Base-by-base conservation (phyloP, 192 early-diverging fungal genomes). In the Backusella tuberculispora region DNA sequence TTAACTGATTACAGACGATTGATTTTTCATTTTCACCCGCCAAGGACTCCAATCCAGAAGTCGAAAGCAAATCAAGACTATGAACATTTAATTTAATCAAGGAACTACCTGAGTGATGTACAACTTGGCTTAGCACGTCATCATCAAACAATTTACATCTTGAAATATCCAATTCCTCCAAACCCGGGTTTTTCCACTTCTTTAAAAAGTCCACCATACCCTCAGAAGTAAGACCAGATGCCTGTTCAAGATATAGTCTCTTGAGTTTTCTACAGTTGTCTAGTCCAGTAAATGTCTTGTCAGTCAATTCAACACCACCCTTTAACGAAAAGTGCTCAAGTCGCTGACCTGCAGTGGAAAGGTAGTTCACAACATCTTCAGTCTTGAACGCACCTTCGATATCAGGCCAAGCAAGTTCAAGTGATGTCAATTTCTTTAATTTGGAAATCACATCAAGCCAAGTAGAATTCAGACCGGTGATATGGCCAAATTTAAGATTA, bases 131-230 rank as follows among this genome's bases (percentile, higher is more conserved):
- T 9, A 95, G 72, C 0, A 85, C 87, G 6, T 74, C 81, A 74
- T 95, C 93, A 1, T 85, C 88, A 53, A 95, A 77, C 76, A 83
- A 76, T 45, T 88, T 83, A 81, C 93, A 92, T 29, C 92, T 91
- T 12, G 73, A 74, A 5, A 97, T 77, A 29, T 86, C 83, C 6
- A 97, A 34, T 15, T 84, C 76, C 3, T 29, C 80, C 17, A 95
- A 80, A 29, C 83, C 83, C 2, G 48, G 60, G 34, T 34, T 69
- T 26, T 74, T 43, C 75, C 85, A 84, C 37, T 74, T 70, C 5
- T 73, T 71, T 42, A 93, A 85, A 69, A 88, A 79, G 0, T 74
- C 43, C 17, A 84, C 50, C 14, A 92, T 66, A 9, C 85, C 92
- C 5, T 87, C 85, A 9, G 87, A 81, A 4, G 90, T 87, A 47